phyloP scores from a whole-genome alignment of 164 flowering plant genomes.

The Amborella trichopoda region DNA sequence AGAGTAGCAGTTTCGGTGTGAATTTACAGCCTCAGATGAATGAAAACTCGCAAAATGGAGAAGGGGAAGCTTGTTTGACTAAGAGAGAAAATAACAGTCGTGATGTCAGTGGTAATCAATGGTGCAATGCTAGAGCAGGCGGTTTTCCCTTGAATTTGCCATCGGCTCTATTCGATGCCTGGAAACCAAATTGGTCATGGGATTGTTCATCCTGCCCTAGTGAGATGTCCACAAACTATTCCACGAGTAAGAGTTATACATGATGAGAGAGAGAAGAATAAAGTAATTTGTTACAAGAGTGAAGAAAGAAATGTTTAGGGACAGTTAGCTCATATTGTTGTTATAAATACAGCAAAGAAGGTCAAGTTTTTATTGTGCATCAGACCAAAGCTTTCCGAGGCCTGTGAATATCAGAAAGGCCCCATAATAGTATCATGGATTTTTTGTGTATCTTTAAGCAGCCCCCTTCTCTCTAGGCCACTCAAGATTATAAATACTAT shows the following conservation, averaged over 20 bases:
- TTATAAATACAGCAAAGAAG: too few relatives aligned
- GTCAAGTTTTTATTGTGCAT: too few relatives aligned
- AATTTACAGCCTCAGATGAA: constrained; percentile 26
- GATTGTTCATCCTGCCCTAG: constrained; percentile 64
- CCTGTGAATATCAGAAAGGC: too few relatives aligned
- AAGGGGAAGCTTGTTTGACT: constrained; percentile 21
- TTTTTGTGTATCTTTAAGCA: too few relatives aligned
- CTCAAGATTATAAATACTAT: too few relatives aligned
- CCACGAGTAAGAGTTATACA: constrained; percentile 47
- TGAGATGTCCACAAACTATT: constrained; percentile 53
- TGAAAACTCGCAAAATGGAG: constrained; percentile 15
- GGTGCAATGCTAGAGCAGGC: constrained; percentile 26
- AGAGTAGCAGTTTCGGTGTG: constrained; percentile 21
- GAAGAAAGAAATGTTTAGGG: too few relatives aligned
- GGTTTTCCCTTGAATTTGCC: constrained; percentile 57
- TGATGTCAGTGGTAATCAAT: constrained; percentile 15
- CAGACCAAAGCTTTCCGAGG: too few relatives aligned
- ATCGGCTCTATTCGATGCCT: constrained; percentile 19
- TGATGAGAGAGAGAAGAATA: constrained; percentile 13
- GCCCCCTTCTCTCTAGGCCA: too few relatives aligned
- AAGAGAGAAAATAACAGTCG: constrained; percentile 12
- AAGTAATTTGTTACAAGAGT: too few relatives aligned
- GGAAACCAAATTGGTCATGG: constrained; percentile 47
- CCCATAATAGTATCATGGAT: too few relatives aligned
- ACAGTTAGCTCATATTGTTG: too few relatives aligned